Percentiles rank a stretch among this genome's conserved stretches.
These are phyloP conservation scores for Cyclospora cayetanensis DNA, from an alignment of 169 alveolate genomes.

Conservation along the genomic window DNA sequence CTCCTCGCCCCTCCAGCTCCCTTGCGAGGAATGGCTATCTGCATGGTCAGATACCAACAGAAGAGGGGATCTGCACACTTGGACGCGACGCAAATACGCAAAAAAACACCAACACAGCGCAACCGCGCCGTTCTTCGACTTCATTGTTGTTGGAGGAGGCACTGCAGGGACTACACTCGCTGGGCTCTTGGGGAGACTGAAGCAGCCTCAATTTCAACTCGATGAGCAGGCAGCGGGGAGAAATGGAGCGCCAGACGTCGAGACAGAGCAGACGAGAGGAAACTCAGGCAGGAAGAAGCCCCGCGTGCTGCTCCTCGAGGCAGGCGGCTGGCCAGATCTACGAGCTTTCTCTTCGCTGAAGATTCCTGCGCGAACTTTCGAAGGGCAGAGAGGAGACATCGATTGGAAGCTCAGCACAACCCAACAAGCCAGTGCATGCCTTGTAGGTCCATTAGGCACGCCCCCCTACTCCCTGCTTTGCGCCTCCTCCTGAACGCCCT, in stretches of 20 bases:
- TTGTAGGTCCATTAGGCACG: background rate
- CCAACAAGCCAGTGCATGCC: conserved; percentile 41
- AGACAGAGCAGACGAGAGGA: background rate
- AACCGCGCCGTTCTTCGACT: conserved; percentile 2
- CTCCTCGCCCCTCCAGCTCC: background rate
- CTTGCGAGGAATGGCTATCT: background rate
- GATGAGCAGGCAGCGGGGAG: background rate
- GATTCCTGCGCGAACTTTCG: conserved; percentile 40
- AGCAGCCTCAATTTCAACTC: background rate
- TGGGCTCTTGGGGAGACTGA: background rate
- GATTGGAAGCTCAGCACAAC: conserved; percentile 54
- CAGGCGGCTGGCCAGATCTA: conserved; percentile 67
- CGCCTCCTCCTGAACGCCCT: too few species aligned
- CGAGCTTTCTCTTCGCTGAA: conserved; percentile 34
- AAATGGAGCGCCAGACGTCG: background rate
- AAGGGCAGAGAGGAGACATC: conserved; percentile 40
- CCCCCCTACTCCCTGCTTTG: too few species aligned
- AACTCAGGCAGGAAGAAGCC: background rate
- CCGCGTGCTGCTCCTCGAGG: conserved; percentile 35
- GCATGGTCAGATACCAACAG: background rate
- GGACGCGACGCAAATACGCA: background rate
- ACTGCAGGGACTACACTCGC: conserved; percentile 68
- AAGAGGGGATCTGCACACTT: background rate
- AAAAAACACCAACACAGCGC: background rate
- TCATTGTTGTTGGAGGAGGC: conserved; percentile 68